These are phyloP conservation scores for Mycena olivaceomarginata DNA, from an alignment of 768 basidiomycete species.

Conservation along the genomic window DNA sequence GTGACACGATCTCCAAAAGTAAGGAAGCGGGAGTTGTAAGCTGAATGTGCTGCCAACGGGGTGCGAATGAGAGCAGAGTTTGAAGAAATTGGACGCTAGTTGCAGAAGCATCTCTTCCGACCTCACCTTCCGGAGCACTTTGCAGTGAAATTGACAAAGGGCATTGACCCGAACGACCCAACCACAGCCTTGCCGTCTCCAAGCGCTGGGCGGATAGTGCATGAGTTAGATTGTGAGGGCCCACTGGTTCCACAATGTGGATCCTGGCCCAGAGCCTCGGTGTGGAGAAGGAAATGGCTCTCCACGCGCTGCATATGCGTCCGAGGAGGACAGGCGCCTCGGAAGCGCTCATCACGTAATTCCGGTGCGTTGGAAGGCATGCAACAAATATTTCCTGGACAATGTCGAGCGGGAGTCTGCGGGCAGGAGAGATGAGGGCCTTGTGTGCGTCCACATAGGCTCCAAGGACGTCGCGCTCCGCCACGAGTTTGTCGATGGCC, in stretches of 20 bases:
- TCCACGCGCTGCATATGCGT: background rate
- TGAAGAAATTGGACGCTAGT: background rate
- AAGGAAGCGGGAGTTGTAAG: background rate
- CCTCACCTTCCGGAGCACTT: background rate
- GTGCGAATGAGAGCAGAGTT: background rate
- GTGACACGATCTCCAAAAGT: background rate
- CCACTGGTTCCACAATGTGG: slow-evolving; percentile 27
- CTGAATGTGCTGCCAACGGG: background rate
- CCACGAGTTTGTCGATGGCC: background rate
- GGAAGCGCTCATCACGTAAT: slow-evolving; percentile 17
- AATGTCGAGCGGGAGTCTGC: slow-evolving; percentile 9
- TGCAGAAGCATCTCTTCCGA: no score
- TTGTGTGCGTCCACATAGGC: background rate
- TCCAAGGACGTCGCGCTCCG: background rate
- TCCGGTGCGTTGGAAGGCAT: slow-evolving; percentile 25
- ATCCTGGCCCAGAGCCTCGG: slow-evolving; percentile 26
- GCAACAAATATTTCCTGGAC: slow-evolving; percentile 27
- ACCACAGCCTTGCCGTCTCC: slow-evolving; percentile 3
- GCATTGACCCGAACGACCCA: slow-evolving; percentile 23
- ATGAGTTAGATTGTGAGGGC: no score
- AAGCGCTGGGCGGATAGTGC: no score
- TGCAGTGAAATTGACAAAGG: slow-evolving; percentile 19
- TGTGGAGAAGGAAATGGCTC: no score
- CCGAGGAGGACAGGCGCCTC: slow-evolving; percentile 34
- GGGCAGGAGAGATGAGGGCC: background rate